Evolutionary conservation across 139 green algal genomes (phyloP).

Genomic region (Chlorella sp.): DNA sequence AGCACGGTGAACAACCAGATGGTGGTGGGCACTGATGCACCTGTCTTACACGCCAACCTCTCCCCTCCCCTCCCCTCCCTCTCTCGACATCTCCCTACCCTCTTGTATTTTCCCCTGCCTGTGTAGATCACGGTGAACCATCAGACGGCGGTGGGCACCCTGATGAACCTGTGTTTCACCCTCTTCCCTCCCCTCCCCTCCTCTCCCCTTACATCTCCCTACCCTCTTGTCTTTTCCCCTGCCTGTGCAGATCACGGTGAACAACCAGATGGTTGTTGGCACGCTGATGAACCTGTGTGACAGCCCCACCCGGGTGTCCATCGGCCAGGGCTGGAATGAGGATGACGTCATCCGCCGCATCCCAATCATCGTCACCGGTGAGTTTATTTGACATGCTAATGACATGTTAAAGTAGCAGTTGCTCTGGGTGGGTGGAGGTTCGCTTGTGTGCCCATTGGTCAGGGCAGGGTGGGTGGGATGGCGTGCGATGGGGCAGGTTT

Average conservation of each 20-base stretch:
- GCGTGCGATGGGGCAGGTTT: too few species aligned
- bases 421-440: not conserved
- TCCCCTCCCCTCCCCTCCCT: too few species aligned
- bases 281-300: constrained; percentile 96
- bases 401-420: too few species aligned
- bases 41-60: constrained; percentile 88
- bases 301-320: constrained; percentile 73
- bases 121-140: constrained; percentile 63
- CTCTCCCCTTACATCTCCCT: not conserved
- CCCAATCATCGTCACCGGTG: constrained; percentile 84
- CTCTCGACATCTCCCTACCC: not conserved
- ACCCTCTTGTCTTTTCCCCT: not conserved
- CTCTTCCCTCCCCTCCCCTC: too few species aligned
- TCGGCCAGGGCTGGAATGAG: constrained; percentile 72
- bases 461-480: too few species aligned
- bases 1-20: constrained; percentile 85
- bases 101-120: not conserved
- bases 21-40: constrained; percentile 93
- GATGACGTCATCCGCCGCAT: constrained; percentile 61
- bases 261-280: constrained; percentile 93
- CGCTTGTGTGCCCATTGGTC: not conserved
- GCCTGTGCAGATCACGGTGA: constrained; percentile 1
- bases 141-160: constrained; percentile 89
- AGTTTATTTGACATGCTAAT: too few species aligned
- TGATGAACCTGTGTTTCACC: constrained; percentile 88